Percentiles rank a stretch among this genome's conserved stretches.
phyloP scores from a whole-genome alignment of 768 basidiomycete genomes.

The Coprinopsis strossmayeri region DNA sequence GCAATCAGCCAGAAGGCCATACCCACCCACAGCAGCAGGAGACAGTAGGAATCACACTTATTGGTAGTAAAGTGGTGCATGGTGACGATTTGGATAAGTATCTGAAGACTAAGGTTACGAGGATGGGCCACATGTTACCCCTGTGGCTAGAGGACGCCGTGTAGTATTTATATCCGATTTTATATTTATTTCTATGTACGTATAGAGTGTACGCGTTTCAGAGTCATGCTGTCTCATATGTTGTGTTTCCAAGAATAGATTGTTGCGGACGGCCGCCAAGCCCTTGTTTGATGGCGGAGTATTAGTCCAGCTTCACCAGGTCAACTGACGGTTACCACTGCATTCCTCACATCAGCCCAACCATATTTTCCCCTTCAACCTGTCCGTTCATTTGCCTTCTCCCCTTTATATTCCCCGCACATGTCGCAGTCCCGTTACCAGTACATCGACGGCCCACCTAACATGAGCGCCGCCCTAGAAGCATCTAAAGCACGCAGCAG shows the following conservation, averaged over 20 bases:
- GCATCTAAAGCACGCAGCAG: constrained; percentile 22
- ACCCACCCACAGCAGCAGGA: constrained; percentile 25
- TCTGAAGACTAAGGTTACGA: constrained; percentile 88
- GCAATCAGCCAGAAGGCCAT: constrained; percentile 18
- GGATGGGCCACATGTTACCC: constrained; percentile 94
- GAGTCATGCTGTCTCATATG: neutral
- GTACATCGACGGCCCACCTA: constrained; percentile 4
- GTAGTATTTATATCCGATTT: constrained; percentile 7
- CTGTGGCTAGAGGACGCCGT: constrained; percentile 37
- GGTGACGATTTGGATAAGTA: constrained; percentile 93
- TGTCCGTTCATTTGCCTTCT: neutral
- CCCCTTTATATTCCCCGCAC: neutral
- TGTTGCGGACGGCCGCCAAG: neutral
- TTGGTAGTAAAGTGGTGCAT: constrained; percentile 69
- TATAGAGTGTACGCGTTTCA: too few species aligned
- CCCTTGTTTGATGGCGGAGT: too few species aligned
- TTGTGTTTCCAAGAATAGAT: neutral
- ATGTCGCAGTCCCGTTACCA: constrained; percentile 13
- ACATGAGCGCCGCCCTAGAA: constrained; percentile 23
- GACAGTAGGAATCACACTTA: constrained; percentile 65
- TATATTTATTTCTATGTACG: constrained; percentile 10
- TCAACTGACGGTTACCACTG: neutral
- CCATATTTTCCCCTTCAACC: constrained; percentile 1
- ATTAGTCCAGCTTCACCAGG: too few species aligned
- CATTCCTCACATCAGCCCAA: neutral